Percentiles rank a stretch among this genome's conserved stretches.
Evolutionary conservation across 495 filamentous ascomycete genomes (phyloP).

Genomic region (Penicillium fimorum): DNA sequence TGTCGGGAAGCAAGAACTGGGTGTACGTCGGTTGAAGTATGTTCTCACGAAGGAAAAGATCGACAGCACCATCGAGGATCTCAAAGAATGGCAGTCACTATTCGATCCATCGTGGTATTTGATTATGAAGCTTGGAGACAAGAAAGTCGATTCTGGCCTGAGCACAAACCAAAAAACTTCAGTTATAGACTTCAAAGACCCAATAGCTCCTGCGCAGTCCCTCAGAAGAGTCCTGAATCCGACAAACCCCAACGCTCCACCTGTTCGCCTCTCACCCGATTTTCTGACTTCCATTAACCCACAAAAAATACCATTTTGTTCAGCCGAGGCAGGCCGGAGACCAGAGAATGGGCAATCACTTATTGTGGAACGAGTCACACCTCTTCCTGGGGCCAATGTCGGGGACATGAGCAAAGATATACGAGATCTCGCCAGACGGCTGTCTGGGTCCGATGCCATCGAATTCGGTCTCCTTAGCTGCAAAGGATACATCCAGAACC

Average conservation of each 20-base stretch:
- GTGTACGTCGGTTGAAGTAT: background rate
- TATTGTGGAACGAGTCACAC: background rate
- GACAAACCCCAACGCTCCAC: background rate
- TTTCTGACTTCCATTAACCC: background rate
- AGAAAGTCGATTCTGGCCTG: background rate
- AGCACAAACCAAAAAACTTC: background rate
- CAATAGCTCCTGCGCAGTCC: background rate
- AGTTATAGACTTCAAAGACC: background rate
- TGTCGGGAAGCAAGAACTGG: background rate
- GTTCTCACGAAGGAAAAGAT: background rate
- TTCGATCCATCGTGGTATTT: conserved; percentile 37
- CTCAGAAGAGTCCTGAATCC: background rate
- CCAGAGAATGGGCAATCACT: background rate
- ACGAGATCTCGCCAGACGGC: conserved; percentile 3
- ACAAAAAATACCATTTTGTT: background rate
- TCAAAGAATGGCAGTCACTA: conserved; percentile 23
- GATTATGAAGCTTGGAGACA: conserved; percentile 19
- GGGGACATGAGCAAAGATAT: background rate
- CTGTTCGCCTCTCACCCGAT: background rate
- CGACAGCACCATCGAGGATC: conserved; percentile 5
- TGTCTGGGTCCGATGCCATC: background rate
- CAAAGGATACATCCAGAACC: conserved; percentile 29
- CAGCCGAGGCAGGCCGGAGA: background rate
- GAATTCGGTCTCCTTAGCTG: conserved; percentile 51
- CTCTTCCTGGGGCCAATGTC: background rate